Evolutionary conservation across 2,329 filamentous ascomycete species (phyloP), one percentile per base, ranked within the genome.

Genomic region (Talaromyces sp.): DNA sequence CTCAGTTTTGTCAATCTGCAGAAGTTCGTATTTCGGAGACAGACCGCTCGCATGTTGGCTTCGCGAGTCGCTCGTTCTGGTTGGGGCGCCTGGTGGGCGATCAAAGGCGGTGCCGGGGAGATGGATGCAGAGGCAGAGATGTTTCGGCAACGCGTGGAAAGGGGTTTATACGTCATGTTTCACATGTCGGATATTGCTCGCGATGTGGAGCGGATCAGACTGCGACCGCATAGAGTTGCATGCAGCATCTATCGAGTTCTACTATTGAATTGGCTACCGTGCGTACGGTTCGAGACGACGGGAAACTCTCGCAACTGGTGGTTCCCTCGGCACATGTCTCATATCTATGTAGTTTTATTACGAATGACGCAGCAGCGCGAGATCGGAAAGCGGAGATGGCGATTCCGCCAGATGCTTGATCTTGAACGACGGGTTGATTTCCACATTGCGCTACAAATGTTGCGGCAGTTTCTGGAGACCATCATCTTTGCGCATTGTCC

Each of bases 401-500:
- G 66, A 8, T 69, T 72, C 58, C 64, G 70, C 16, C 62, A 67
- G 21, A 62, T 67, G 57, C 65, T 72, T 6, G 68, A 70, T 44
- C 61, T 67, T 8, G 66, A 70, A 44, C 66, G 66, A 2, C 64
- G 71, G 50, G 63, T 71, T 16, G 69, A 71, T 23, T 70, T 72
- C 54, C 70, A 72, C 61, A 64, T 68, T 50, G 67, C 69, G 2
- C 58, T 72, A 23, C 69, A 70, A 46, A 72, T 72, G 69, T 40
- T 72, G 59, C 69, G 69, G 23, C 69, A 71, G 62, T 68, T 70
- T n/a, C 64, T 68, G 50, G 70, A 71, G 39, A 68, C 68, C 1
- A 70, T 72, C 64, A 69, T 72, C 42, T 70, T 72, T 18, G 66
- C 67, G n/a, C 70, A 72, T 33, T 67, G 70, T 1, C 70, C 70